Conservation (phyloP, 352 stramenopile species). For the Thalassiosira allenii region DNA sequence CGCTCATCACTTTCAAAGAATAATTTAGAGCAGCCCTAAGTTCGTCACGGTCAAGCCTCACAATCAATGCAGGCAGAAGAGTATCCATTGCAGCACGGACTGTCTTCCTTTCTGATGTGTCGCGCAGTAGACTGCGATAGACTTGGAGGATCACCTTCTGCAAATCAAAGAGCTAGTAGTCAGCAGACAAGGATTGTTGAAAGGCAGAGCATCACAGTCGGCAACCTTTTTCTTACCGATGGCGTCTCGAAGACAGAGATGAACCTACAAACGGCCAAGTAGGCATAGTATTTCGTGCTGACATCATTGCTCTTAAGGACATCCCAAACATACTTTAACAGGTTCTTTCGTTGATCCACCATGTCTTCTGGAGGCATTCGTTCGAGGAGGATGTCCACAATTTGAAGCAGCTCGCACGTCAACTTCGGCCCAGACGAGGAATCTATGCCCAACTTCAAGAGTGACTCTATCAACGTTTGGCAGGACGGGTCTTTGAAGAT, state of each 20-base stretch:
- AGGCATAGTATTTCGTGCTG: conserved; percentile 96
- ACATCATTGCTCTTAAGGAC: conserved; percentile 95
- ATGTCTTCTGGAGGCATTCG: conserved; percentile 91
- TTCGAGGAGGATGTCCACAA: conserved; percentile 96
- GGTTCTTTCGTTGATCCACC: conserved; percentile 92
- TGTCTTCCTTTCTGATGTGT: conserved; percentile 94
- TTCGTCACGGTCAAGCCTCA: conserved; percentile 89
- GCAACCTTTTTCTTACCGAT: too few relatives aligned
- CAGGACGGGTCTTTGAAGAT: conserved; percentile 45
- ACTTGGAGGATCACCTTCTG: conserved; percentile 98
- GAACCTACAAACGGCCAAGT: conserved; percentile 97
- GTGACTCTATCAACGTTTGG: conserved; percentile 39
- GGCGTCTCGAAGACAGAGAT: conserved; percentile 96
- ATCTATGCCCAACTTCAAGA: conserved; percentile 30
- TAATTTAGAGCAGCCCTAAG: conserved; percentile 97
- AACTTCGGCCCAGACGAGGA: conserved; percentile 50
- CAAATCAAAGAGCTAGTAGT: too few relatives aligned
- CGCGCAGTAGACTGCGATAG: conserved; percentile 91
- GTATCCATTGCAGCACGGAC: conserved; percentile 95
- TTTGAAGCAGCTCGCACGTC: conserved; percentile 89
- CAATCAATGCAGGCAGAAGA: conserved; percentile 92
- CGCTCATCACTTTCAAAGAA: conserved; percentile 97
- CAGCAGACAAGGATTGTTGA: too few relatives aligned
- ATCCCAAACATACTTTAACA: conserved; percentile 99
- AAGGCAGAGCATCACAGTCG: too few relatives aligned